Evolutionary conservation across 257 asterid genomes (phyloP), one percentile per base, ranked within the genome.

Genomic region (Cinchona pubescens): DNA sequence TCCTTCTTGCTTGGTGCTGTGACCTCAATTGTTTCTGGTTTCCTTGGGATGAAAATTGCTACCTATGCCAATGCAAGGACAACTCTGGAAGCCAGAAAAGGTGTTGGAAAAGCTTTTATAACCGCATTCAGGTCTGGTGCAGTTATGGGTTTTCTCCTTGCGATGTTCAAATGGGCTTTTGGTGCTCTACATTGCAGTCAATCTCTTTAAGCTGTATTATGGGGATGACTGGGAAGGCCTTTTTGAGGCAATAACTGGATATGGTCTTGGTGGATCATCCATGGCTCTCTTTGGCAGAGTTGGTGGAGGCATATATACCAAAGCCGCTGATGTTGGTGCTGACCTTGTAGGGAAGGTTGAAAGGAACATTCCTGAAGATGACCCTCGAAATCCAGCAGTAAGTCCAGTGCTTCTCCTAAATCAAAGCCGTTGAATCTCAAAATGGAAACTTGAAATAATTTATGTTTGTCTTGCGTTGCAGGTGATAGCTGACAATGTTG

Each of bases 401-500:
- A 66, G 89, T 38, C 49, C 40, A 27, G 45, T 46, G 49, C 74
- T 55, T 64, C 32, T 48, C 21, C 30, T 21, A n/a, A 30, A 63
- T 69, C 43, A 14, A 11, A 67, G 38, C 21, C 3, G 40, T 74
- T 40, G 70, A 23, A 42, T 43, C 64, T 25, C 37, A 25, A 29
- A n/a, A 1, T 19, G 23, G 16, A 27, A 35, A 29, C 18, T 75
- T 5, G 19, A 15, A 32, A 66, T 12, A 42, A 78, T 45, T 18
- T 8, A 4, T 58, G 14, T 45, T 27, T 42, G 1, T 4, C 60
- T 74, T 75, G 75, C 73, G 78, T 63, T 79, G 78, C 90, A 91
- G 97, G 97, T 93, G 85, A 91, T 93, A 79, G 98, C 98, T 69
- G 97, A 93, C 78, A 91, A 93, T 58, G 97, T 93, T 73, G 98